Evolutionary conservation across 305 asterid genomes (phyloP).

Genomic region (Fraxinus paxiana): DNA sequence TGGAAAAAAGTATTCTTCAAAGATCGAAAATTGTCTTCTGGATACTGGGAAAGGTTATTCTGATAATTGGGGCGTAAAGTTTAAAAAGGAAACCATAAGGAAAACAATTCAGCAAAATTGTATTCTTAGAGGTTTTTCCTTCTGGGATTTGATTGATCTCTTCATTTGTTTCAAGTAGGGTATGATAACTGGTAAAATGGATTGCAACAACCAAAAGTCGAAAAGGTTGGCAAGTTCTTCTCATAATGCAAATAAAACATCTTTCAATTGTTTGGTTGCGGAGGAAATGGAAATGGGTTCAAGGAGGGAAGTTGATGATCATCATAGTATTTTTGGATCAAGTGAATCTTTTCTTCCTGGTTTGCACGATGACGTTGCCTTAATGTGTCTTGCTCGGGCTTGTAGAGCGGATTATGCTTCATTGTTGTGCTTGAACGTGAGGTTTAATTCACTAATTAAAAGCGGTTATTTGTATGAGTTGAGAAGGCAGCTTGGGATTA

Average conservation of each 20-base stretch:
- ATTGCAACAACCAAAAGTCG: slow-evolving; percentile 29
- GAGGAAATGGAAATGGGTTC: slow-evolving; percentile 34
- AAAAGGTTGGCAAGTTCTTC: slow-evolving; percentile 32
- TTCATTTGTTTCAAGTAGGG: slow-evolving; percentile 17
- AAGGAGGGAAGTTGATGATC: slow-evolving; percentile 45
- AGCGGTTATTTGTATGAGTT: slow-evolving; percentile 66
- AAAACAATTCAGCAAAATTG: slow-evolving; percentile 4
- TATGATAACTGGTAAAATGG: slow-evolving; percentile 29
- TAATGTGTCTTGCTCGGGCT: slow-evolving; percentile 62
- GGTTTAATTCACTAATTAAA: slow-evolving; percentile 48
- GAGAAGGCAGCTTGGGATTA: slow-evolving; percentile 53
- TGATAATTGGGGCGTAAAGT: slow-evolving; percentile 17
- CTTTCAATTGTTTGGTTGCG: slow-evolving; percentile 23
- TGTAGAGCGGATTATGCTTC: slow-evolving; percentile 63
- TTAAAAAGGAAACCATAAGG: not conserved
- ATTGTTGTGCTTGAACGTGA: slow-evolving; percentile 49
- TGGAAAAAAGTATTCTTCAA: slow-evolving; percentile 18
- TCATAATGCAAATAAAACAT: slow-evolving; percentile 17
- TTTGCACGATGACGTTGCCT: slow-evolving; percentile 60
- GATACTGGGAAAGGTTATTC: slow-evolving; percentile 21
- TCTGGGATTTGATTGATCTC: slow-evolving; percentile 28
- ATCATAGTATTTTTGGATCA: slow-evolving; percentile 33
- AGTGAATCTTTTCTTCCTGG: slow-evolving; percentile 62
- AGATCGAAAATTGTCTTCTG: slow-evolving; percentile 2
- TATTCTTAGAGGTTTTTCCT: slow-evolving; percentile 2